Evolutionary conservation across 1,284 basidiomycete genomes (phyloP), one percentile per base, ranked within the genome.

Genomic region (Sanghuangporus sanghuang): DNA sequence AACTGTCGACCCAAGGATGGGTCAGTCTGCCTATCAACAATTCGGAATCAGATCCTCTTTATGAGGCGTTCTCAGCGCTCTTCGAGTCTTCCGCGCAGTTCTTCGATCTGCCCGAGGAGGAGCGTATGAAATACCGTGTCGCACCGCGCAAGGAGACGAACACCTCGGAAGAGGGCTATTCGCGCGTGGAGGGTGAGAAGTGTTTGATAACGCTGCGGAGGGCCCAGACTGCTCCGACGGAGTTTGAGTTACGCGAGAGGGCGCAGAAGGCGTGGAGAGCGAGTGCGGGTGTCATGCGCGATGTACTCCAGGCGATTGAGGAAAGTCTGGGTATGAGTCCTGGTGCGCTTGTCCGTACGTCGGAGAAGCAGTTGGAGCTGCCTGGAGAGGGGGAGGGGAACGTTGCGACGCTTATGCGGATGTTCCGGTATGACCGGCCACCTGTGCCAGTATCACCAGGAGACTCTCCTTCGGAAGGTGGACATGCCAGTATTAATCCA

Each of bases 121-220:
- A 54, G 27, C 53, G 64, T 44, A 2, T 36, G 39, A 66, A 64
- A 27, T 70, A 67, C 57, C 53, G 56, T 11, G 62, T 61, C 32
- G 60, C 63, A 6, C 64, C 66, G n/a, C 44, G 57, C 6, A 65
- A 68, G 14, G 66, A 61, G 12, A 61, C 60, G 1, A 68, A 69
- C 35, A 60, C 54, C n/a, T 73, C 72, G 2, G 73, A 74, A 64
- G 73, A 73, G 62, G 73, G 73, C 5, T 74, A 69, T 67, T 68
- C 69, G 1, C 68, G 68, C 9, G 69, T 74, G 1, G 62, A 57
- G 2, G 71, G 71, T 39, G 73, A 74, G 69, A 74, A 74, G 59
- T 67, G 71, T 63, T 68, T 74, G 52, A 63, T 74, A 36, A 72
- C 73, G 3, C 52, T 73, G 7, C 69, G 73, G n/a, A 62, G 65